phyloP scores from a whole-genome alignment of 805 yeast genomes.

The Saccharomycopsis vini region DNA sequence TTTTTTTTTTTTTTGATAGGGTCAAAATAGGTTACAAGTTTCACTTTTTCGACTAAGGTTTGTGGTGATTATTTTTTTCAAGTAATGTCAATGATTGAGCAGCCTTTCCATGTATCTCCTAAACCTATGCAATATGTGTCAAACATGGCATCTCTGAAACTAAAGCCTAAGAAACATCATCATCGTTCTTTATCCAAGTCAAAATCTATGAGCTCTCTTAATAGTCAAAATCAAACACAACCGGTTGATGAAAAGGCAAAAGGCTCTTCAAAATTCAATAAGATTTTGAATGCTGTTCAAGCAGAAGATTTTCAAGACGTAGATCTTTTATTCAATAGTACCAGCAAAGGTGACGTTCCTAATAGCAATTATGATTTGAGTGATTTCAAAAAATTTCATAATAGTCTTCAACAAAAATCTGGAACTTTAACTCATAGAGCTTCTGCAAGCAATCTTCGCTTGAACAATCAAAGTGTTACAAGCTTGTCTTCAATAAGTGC shows the following conservation, averaged over 20 bases:
- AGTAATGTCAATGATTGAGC: not conserved
- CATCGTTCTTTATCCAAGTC: slow-evolving; percentile 10
- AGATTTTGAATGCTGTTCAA: slow-evolving; percentile 10
- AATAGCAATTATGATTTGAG: slow-evolving; percentile 5
- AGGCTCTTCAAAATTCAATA: slow-evolving; percentile 1
- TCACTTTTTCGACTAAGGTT: too few relatives aligned
- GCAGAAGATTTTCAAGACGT: slow-evolving; percentile 18
- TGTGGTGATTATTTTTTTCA: too few relatives aligned
- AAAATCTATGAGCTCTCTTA: slow-evolving; percentile 4
- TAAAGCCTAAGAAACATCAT: not conserved
- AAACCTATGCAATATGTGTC: slow-evolving; percentile 6
- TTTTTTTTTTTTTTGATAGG: too few relatives aligned
- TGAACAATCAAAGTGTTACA: slow-evolving; percentile 2
- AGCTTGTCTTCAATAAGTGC: slow-evolving; percentile 8
- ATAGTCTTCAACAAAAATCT: slow-evolving; percentile 8
- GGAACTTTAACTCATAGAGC: slow-evolving; percentile 5
- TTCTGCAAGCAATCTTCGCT: slow-evolving; percentile 2
- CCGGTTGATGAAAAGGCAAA: not conserved
- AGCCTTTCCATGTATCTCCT: not conserved
- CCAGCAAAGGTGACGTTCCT: not conserved
- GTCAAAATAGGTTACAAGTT: too few relatives aligned
- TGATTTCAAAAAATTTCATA: slow-evolving; percentile 16
- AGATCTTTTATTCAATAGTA: slow-evolving; percentile 6
- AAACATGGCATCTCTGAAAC: not conserved
- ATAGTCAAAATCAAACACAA: not conserved